phyloP scores from a whole-genome alignment of 2,329 filamentous ascomycete genomes.

The Aspergillus sp. region DNA sequence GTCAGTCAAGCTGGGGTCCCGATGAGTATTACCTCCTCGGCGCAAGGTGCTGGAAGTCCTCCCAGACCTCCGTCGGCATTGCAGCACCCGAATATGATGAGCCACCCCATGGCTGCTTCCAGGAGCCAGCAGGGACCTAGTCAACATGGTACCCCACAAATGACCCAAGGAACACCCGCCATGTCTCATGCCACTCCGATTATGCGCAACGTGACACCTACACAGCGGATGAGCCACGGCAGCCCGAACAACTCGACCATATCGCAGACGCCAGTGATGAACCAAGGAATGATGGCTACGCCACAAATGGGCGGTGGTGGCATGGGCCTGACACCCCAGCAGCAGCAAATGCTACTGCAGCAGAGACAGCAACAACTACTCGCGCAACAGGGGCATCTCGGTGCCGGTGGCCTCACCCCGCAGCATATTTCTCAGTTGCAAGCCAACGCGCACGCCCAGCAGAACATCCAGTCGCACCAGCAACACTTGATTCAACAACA shows the following conservation, averaged over 20 bases:
- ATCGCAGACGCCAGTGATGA: constrained; percentile 39
- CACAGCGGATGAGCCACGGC: constrained; percentile 39
- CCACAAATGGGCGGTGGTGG: constrained; percentile 31
- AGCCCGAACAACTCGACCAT: constrained; percentile 36
- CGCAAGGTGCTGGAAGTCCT: constrained; percentile 41
- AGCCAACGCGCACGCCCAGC: constrained; percentile 39
- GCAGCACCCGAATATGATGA: constrained; percentile 40
- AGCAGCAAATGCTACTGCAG: constrained; percentile 33
- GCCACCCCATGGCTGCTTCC: constrained; percentile 38
- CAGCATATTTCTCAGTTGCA: constrained; percentile 37
- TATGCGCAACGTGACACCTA: constrained; percentile 41
- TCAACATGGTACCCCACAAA: constrained; percentile 41
- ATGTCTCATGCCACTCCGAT: constrained; percentile 41
- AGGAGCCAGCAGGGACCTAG: constrained; percentile 41
- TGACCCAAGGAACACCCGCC: constrained; percentile 39
- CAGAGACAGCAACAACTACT: constrained; percentile 33
- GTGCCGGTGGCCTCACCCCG: constrained; percentile 29
- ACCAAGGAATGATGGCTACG: constrained; percentile 33
- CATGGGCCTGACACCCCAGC: constrained; percentile 32
- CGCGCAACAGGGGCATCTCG: constrained; percentile 29
- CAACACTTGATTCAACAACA: constrained; percentile 34
- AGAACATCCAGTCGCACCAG: constrained; percentile 38
- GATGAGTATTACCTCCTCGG: constrained; percentile 39
- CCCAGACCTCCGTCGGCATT: constrained; percentile 38
- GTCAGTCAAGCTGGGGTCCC: constrained; percentile 33